Conservation (phyloP, 345 rosid genomes). For the Syzygium aromaticum region DNA sequence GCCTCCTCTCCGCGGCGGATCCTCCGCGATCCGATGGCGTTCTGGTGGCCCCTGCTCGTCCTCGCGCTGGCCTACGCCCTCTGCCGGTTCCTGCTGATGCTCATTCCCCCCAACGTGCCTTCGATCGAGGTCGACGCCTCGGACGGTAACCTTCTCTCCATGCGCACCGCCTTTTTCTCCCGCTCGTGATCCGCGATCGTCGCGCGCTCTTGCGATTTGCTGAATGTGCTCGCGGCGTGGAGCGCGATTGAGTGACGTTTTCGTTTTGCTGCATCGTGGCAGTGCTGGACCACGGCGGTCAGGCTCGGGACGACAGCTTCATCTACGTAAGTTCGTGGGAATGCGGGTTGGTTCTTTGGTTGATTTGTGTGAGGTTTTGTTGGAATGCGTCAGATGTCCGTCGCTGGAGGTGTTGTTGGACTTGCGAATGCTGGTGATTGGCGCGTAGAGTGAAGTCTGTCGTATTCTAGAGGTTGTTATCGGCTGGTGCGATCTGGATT, state of each 20-base stretch:
- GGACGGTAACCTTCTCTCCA: constrained; percentile 42
- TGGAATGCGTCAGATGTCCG: not conserved
- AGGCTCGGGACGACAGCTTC: constrained; percentile 73
- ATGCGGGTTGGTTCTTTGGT: not conserved
- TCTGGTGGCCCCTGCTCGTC: constrained; percentile 91
- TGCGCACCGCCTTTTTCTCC: not conserved
- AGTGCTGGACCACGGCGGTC: constrained; percentile 78
- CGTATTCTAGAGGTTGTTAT: not conserved
- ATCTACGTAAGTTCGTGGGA: constrained; percentile 61
- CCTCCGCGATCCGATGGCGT: constrained; percentile 14
- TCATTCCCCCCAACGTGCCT: constrained; percentile 87
- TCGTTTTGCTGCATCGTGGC: constrained; percentile 6
- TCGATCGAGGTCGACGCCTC: constrained; percentile 94
- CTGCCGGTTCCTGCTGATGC: constrained; percentile 79
- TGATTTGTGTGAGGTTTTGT: not conserved
- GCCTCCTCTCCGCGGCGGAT: not conserved
- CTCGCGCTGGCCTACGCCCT: constrained; percentile 83
- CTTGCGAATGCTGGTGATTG: not conserved
- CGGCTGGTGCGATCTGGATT: not conserved
- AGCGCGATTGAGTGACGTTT: not conserved
- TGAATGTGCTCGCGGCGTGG: not conserved
- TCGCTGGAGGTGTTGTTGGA: not conserved
- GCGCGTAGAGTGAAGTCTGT: not conserved
- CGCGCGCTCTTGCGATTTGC: not conserved
- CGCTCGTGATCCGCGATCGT: not conserved